phyloP scores from a whole-genome alignment of 441 rosid species.

The Biscutella laevigata region DNA sequence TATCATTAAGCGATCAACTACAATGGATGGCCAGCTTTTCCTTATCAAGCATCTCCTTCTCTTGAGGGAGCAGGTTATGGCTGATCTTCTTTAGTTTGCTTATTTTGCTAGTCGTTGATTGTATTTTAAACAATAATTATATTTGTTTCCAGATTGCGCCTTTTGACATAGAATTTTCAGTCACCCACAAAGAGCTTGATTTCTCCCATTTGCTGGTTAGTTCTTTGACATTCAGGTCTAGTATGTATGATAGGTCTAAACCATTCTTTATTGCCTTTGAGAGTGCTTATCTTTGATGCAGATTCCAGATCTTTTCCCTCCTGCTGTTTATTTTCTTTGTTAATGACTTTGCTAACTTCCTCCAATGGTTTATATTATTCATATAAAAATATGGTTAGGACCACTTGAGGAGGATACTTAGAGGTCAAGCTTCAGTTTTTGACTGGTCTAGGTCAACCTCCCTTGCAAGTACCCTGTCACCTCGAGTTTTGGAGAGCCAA shows the following conservation, averaged over 20 bases:
- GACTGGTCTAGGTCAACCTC: constrained; percentile 97
- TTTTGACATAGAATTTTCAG: constrained; percentile 91
- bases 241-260: constrained; percentile 9
- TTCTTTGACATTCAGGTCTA: constrained; percentile 18
- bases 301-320: background rate
- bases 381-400: constrained; percentile 40
- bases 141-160: constrained; percentile 68
- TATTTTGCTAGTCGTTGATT: constrained; percentile 16
- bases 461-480: constrained; percentile 88
- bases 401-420: constrained; percentile 84
- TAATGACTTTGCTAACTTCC: constrained; percentile 1
- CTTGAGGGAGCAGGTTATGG: constrained; percentile 81
- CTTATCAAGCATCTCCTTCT: constrained; percentile 89
- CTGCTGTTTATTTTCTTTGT: constrained; percentile 6
- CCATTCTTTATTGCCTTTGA: background rate
- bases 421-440: constrained; percentile 92
- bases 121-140: constrained; percentile 9
- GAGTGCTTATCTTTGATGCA: background rate
- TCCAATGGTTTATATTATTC: background rate
- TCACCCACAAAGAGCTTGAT: constrained; percentile 95
- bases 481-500: constrained; percentile 92
- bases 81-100: constrained; percentile 14
- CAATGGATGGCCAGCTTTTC: constrained; percentile 91
- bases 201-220: constrained; percentile 96
- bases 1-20: constrained; percentile 58